Evolutionary conservation across 805 yeast genomes (phyloP).

Genomic region (Candida vartiovaarae): DNA sequence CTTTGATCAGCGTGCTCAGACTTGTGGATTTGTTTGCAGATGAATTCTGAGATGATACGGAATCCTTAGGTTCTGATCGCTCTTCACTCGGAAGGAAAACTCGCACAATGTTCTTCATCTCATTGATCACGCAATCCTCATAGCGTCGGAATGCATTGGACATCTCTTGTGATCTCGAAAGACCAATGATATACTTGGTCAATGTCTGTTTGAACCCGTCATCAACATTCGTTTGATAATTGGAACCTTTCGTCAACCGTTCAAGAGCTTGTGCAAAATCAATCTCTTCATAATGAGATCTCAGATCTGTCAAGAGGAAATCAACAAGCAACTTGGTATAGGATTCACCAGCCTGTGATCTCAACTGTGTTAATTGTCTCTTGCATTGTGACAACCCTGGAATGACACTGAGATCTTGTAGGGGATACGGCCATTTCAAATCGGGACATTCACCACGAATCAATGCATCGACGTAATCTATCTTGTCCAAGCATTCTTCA

Average conservation of each 20-base stretch:
- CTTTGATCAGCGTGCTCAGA: constrained; percentile 41
- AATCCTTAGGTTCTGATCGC: constrained; percentile 1
- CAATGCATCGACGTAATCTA: constrained; percentile 50
- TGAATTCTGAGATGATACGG: constrained; percentile 3
- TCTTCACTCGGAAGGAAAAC: constrained; percentile 51
- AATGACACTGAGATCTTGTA: constrained; percentile 25
- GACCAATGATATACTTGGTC: constrained; percentile 42
- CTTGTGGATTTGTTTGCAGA: constrained; percentile 14
- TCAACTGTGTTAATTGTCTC: constrained; percentile 46
- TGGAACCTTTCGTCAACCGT: constrained; percentile 32
- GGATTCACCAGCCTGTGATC: constrained; percentile 62
- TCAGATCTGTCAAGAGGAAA: constrained; percentile 52
- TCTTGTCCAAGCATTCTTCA: constrained; percentile 47
- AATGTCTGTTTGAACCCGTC: constrained; percentile 36
- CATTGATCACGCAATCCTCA: constrained; percentile 61
- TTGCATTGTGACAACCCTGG: constrained; percentile 32
- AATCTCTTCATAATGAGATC: constrained; percentile 46
- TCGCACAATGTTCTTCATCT: constrained; percentile 67
- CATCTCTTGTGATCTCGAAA: constrained; percentile 56
- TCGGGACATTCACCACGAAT: constrained; percentile 44
- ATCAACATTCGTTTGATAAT: constrained; percentile 32
- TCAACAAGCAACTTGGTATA: constrained; percentile 53
- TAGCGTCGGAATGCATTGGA: constrained; percentile 55
- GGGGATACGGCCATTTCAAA: constrained; percentile 35
- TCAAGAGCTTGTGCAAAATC: constrained; percentile 41